Evolutionary conservation across 2,329 filamentous ascomycete species (phyloP), one percentile per base, ranked within the genome.

Genomic region (Magnaporthiopsis incrustans): DNA sequence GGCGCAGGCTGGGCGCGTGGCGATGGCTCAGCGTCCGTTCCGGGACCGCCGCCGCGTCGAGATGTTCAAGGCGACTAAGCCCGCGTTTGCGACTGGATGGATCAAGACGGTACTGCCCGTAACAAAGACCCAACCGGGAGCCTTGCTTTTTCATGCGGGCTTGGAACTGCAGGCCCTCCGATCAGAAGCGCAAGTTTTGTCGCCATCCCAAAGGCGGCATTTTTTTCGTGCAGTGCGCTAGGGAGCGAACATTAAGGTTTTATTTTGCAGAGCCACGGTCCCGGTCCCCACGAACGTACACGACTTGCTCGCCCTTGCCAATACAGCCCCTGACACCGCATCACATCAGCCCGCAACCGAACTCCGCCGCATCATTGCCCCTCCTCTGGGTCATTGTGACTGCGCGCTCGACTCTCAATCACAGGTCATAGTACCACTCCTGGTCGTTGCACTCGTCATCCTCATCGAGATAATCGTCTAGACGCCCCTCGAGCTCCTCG

Each of bases 401-500:
- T 3, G 18, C 8, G 7, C 7, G 22, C 18, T 22, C 6, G 8
- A n/a, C 33, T 4, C 32, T 35, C 22, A 27, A 12, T 60, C 25
- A 60, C 59, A 60, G 33, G 33, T 61, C 58, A 32, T 64, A 35
- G 14, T 33, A 53, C 53, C 64, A 59, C 7, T 67, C 66, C 18
- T 70, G 69, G n/a, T 71, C 69, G 6, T 76, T 75, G 0, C 83
- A 73, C 59, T 75, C 78, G 4, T 79, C 79, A 66, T 76, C 76
- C 27, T 44, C 69, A 4, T 76, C 75, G 0, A 83, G 73, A 59
- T 75, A 79, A 3, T 79, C 79, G 66, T 76, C 76, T 27, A 85
- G 71, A 33, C 85, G 78, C 70, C 82, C 81, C 74, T 83, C 84
- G 63, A 89, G 77, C 35, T 88, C 86, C 67, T 87, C 83, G 6